Evolutionary conservation across 2,329 filamentous ascomycete genomes (phyloP), one percentile per base, ranked within the genome.

Genomic region (Ophiostoma triangulosporum): DNA sequence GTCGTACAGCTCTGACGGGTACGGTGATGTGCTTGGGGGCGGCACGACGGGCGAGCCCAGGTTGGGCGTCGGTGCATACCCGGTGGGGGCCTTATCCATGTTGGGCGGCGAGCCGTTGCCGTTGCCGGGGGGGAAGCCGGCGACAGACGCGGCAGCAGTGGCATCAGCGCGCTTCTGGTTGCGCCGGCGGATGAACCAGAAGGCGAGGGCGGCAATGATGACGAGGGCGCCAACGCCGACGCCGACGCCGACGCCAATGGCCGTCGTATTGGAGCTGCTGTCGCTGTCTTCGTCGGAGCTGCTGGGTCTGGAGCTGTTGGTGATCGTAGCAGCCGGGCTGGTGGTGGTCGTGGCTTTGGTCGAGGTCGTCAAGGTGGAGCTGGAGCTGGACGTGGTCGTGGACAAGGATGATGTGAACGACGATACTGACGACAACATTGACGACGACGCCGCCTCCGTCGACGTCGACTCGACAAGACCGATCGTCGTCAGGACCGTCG

Each of bases 221-320:
- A 8, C 26, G 3, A 51, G 1, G 2, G n/a, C 35, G 7, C 33
- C 11, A 6, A 38, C 48, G 8, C 50, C 32, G 35, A 40, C 36
- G 20, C 51, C 54, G 36, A 55, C 56, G 12, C 54, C 55, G 40
- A 58, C 45, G 33, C 53, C 55, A 24, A 57, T 43, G 33, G 48
- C 56, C 1, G 32, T 48, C 33, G 51, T 54, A 43, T 51, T 33
- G 31, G 9, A 12, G 31, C 31, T 33, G 31, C 31, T 33, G 31
- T 8, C 11, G n/a, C n/a, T n/a, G n/a, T n/a, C n/a, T n/a, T n/a
- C n/a, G n/a, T n/a, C n/a, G 31, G 31, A 33, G 31, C 9, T 6
- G 31, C 31, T 33, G n/a, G n/a, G n/a, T n/a, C n/a, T n/a, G n/a
- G n/a, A n/a, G n/a, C n/a, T n/a, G n/a, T n/a, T n/a, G 31, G 31